Percentiles rank a stretch among this genome's conserved stretches.
phyloP scores from a whole-genome alignment of 2,329 filamentous ascomycete genomes.

The Aspergillus melleus region DNA sequence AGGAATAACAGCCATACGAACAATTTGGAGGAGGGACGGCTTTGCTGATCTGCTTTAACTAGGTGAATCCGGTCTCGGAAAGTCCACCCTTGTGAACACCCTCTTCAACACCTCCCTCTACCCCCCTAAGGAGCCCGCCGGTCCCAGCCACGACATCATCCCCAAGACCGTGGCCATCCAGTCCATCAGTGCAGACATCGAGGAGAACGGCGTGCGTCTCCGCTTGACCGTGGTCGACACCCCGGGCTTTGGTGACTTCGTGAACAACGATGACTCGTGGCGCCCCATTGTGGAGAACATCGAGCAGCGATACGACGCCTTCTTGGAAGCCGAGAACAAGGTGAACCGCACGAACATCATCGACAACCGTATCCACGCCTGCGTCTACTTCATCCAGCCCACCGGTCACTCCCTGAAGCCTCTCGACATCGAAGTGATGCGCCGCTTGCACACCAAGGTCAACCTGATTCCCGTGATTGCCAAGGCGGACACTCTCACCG shows the following conservation, averaged over 20 bases:
- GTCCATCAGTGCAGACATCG: conserved; percentile 93
- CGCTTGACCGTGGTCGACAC: conserved; percentile 97
- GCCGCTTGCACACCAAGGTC: conserved; percentile 98
- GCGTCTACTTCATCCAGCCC: conserved; percentile 99
- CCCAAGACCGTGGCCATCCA: conserved; percentile 97
- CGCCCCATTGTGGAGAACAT: conserved; percentile 99
- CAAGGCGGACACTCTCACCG: conserved; percentile 96
- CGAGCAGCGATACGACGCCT: conserved; percentile 97
- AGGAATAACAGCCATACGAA: neutral
- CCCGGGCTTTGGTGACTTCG: conserved; percentile 96
- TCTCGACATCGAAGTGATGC: conserved; percentile 98
- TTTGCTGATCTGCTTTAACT: conserved; percentile 4
- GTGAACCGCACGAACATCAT: conserved; percentile 99
- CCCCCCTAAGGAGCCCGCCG: conserved; percentile 97
- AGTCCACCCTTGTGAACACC: conserved; percentile 98
- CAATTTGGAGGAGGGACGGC: neutral
- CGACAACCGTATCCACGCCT: conserved; percentile 97
- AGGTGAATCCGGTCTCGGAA: conserved; percentile 99
- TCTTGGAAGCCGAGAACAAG: conserved; percentile 99
- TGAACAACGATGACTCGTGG: conserved; percentile 99
- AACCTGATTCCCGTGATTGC: conserved; percentile 99
- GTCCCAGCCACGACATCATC: conserved; percentile 94
- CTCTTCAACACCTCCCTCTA: conserved; percentile 99
- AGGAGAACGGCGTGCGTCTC: conserved; percentile 96
- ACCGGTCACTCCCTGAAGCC: conserved; percentile 98